Base-by-base conservation (phyloP, 352 stramenopile genomes). In the Phytophthora sansomeana region DNA sequence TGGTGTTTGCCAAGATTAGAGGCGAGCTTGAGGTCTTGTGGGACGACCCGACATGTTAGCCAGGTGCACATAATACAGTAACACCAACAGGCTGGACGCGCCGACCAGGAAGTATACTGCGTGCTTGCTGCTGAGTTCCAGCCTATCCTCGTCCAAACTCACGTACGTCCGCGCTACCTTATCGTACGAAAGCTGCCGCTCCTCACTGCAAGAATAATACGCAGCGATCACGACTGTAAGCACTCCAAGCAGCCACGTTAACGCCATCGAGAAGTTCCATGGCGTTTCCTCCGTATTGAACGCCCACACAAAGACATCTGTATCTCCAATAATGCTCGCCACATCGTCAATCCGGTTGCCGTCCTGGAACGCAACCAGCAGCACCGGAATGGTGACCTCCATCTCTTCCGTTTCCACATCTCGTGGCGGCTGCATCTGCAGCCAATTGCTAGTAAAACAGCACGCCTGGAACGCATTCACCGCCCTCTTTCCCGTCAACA, bases 11-110 rank as follows among this genome's bases (percentile, higher is more conserved):
- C 1, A 75, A 78, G 17, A 60, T 48, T 26, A 90, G 59, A 21
- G 83, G 83, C 0, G 42, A 92, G 67, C 29, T 87, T 52, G 13
- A 91, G 57, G 75, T 82, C n/a, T 58, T 98, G 63, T 98, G 92
- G 92, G 47, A 85, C 11, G 89, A 86, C 0, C 75, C 77, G 4
- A 19, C 57, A n/a, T 85, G 79, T 33, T 64, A 41, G 68, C 48
- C 17, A 91, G 10, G 59, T 90, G 72, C 32, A 87, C 80, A 32
- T 91, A 92, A 77, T 87, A 92, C 30, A 91, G 61, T 52, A 92
- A 47, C 29, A 92, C 52, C 19, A 92, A 64, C 53, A 86, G 64
- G 26, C 56, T 67, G 0, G 81, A 92, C 3, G 81, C 80, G 3
- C 76, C 81, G 10, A 89, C 52, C 32, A 91, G 55, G 47, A 92